Conservation (phyloP, 1,284 basidiomycete species). For the Rhizoctonia solani region DNA sequence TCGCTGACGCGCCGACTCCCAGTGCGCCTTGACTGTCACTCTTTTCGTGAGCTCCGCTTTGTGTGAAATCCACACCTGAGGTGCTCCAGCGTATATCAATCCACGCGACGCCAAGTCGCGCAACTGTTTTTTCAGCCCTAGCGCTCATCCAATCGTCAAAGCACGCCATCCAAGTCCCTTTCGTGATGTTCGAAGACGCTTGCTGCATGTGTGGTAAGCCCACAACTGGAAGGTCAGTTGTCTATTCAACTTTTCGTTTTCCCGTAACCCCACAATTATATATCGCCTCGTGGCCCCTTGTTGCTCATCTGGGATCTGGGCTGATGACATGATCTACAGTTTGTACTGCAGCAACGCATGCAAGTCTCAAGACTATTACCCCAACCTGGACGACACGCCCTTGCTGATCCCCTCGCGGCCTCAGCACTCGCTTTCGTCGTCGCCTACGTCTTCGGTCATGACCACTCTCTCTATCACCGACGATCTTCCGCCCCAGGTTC, state of each 20-base stretch:
- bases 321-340: conserved; percentile 35
- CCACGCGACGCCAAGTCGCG: neutral
- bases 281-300: conserved; percentile 24
- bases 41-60: conserved; percentile 23
- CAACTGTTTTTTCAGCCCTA: neutral
- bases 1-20: conserved; percentile 25
- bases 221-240: conserved; percentile 37
- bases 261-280: conserved; percentile 21
- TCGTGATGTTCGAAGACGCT: conserved; percentile 40
- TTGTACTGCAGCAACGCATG: conserved; percentile 74
- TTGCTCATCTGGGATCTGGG: conserved; percentile 2
- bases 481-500: conserved; percentile 36
- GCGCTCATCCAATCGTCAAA: neutral
- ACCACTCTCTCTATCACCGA: conserved; percentile 36
- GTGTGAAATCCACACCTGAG: conserved; percentile 2
- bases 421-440: conserved; percentile 52
- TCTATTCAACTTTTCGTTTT: conserved; percentile 7
- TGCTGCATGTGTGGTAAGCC: conserved; percentile 40
- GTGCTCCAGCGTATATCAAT: no score
- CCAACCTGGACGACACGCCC: conserved; percentile 27
- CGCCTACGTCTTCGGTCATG: conserved; percentile 55
- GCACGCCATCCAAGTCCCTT: conserved; percentile 40
- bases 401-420: conserved; percentile 31
- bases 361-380: conserved; percentile 45
- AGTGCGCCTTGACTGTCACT: conserved; percentile 21